phyloP scores from a whole-genome alignment of 2,329 filamentous ascomycete species.

The Aspergillus aculeatus region DNA sequence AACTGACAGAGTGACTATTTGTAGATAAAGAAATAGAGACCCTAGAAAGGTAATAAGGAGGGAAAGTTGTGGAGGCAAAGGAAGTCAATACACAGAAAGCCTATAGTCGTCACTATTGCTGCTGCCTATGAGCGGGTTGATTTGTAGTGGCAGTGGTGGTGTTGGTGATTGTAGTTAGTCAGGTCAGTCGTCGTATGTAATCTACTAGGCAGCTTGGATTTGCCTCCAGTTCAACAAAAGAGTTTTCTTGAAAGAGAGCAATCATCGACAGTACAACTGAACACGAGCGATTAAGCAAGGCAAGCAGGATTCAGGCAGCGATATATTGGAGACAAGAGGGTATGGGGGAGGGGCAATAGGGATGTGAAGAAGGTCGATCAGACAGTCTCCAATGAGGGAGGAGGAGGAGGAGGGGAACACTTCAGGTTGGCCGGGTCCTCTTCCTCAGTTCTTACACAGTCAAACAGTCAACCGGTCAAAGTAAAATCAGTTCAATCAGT shows the following conservation, averaged over 20 bases:
- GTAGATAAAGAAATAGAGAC: neutral
- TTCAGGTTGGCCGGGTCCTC: neutral
- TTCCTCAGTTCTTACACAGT: neutral
- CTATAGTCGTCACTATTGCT: constrained; percentile 13
- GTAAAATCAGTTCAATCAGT: no score
- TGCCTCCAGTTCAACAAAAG: constrained; percentile 9
- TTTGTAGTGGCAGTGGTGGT: constrained; percentile 4
- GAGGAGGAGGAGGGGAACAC: neutral
- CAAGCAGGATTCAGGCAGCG: constrained; percentile 14
- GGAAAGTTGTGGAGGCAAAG: neutral
- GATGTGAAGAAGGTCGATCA: neutral
- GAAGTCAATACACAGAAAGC: neutral
- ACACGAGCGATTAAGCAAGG: neutral
- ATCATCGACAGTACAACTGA: neutral
- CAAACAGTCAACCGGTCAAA: neutral
- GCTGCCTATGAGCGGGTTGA: constrained; percentile 16
- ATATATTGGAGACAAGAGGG: constrained; percentile 1
- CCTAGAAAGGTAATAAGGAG: constrained; percentile 3
- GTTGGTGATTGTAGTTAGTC: neutral
- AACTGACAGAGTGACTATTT: neutral
- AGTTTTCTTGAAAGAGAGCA: constrained; percentile 5
- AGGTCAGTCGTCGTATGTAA: no score
- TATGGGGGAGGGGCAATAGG: neutral
- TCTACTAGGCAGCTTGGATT: constrained; percentile 1
- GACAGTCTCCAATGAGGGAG: neutral